Evolutionary conservation across 169 alveolate genomes (phyloP), one percentile per base, ranked within the genome.

Genomic region (Babesia divergens): DNA sequence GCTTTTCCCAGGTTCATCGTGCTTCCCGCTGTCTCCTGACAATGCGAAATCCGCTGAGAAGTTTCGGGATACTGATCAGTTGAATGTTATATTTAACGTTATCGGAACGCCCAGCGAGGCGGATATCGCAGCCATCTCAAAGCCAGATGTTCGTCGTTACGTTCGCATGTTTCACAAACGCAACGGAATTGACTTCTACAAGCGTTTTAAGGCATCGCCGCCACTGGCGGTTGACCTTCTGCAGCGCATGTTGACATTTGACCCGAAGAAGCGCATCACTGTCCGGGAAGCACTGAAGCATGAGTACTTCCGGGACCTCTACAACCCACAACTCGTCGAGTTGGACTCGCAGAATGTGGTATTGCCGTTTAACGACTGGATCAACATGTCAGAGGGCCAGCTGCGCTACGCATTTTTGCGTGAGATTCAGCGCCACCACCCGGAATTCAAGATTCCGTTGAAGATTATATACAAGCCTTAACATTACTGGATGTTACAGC

Each of bases 61-160:
- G 64, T 77, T 91, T 49, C 90, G 95, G 52, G 93, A 93, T 50
- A 85, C 91, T 28, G 99, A 97, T 84, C 98, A 98, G 90, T 90
- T 98, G 35, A 95, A 94, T 59, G 92, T 96, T 46, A 98, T 97
- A 32, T 96, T 98, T 89, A 94, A 96, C 58, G 92, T 97, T 13
- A 69, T 97, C 40, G 99, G 99, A 37, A 95, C 99, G 9, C 99
- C 99, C 1, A 47, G 74, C 47, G 98, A 96, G 69, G 98, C 94
- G 64, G 99, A 96, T 43, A 77, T 93, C 52, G 94, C 93, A 56
- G 86, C 87, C 26, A 74, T 94, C 38, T 94, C 83, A 37, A 92
- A 93, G 50, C 90, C 91, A n/a, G 96, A 94, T 43, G 95, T 94
- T 26, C 87, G 84, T 37, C 77, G 88, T 49, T 93, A 92, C 72